Evolutionary conservation across 345 rosid genomes (phyloP).

Genomic region (Syzygium jambos): DNA sequence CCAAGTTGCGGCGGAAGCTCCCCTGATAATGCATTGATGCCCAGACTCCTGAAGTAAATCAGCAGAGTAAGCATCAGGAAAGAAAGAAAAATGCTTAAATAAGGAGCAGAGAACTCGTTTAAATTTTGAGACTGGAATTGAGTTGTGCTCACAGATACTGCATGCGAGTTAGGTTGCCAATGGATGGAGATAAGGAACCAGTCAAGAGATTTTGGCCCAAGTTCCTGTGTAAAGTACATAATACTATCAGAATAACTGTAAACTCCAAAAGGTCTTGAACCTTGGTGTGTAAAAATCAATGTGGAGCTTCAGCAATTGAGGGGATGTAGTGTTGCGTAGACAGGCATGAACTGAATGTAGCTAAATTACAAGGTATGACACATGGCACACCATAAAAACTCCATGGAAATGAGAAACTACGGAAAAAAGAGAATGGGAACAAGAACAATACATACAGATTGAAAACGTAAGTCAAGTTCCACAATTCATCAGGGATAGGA

Average conservation of each 20-base stretch:
- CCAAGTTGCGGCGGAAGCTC: constrained; percentile 68
- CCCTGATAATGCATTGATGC: constrained; percentile 51
- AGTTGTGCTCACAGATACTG: constrained; percentile 45
- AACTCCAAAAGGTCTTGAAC: neutral
- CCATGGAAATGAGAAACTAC: too few relatives aligned
- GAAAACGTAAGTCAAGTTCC: constrained; percentile 33
- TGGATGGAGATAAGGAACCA: constrained; percentile 38
- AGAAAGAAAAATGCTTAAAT: neutral
- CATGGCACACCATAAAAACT: neutral
- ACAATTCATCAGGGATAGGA: constrained; percentile 38
- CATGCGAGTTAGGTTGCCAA: constrained; percentile 41
- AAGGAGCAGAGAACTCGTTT: neutral
- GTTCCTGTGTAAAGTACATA: constrained; percentile 18
- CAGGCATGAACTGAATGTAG: neutral
- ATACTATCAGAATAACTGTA: constrained; percentile 22
- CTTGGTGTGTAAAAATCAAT: neutral
- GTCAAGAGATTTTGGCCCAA: constrained; percentile 38
- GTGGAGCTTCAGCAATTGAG: neutral
- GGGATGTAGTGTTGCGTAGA: neutral
- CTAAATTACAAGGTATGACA: neutral
- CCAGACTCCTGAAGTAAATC: constrained; percentile 34
- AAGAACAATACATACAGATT: constrained; percentile 18
- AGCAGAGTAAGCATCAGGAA: neutral
- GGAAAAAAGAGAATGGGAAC: neutral
- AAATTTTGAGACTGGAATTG: constrained; percentile 14